Conservation (phyloP, 2,329 filamentous ascomycete genomes). For the Aspergillus quadrilineatus region DNA sequence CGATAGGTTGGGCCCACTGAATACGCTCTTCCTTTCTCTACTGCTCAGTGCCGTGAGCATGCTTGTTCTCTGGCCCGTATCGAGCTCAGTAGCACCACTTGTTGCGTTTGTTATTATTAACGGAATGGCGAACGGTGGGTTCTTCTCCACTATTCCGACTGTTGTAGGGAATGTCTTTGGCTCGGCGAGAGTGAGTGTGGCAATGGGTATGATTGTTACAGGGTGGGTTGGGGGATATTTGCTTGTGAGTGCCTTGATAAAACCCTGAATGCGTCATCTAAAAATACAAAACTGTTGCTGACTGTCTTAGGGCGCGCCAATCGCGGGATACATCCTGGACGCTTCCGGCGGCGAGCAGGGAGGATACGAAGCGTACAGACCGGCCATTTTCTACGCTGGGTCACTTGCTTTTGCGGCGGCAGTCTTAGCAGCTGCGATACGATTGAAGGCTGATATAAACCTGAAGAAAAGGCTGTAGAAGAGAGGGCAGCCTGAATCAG, state of each 20-base stretch:
- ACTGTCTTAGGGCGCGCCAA: slow-evolving; percentile 51
- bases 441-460: slow-evolving; percentile 45
- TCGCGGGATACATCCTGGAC: slow-evolving; percentile 60
- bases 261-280: neutral
- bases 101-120: slow-evolving; percentile 60
- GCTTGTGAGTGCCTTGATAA: slow-evolving; percentile 44
- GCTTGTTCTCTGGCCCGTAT: slow-evolving; percentile 62
- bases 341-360: slow-evolving; percentile 53
- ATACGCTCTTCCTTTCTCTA: slow-evolving; percentile 54
- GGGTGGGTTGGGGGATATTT: slow-evolving; percentile 63
- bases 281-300: neutral
- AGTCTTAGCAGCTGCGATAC: slow-evolving; percentile 33
- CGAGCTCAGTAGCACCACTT: slow-evolving; percentile 54
- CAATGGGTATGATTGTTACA: slow-evolving; percentile 62
- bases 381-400: slow-evolving; percentile 63
- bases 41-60: slow-evolving; percentile 58
- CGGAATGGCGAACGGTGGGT: slow-evolving; percentile 61
- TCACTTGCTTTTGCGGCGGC: slow-evolving; percentile 49
- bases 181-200: slow-evolving; percentile 53
- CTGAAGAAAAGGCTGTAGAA: slow-evolving; percentile 3
- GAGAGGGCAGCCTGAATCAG: neutral
- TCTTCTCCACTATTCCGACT: slow-evolving; percentile 64
- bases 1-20: slow-evolving; percentile 57
- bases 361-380: slow-evolving; percentile 55
- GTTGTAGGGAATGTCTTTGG: slow-evolving; percentile 62